phyloP scores from a whole-genome alignment of 345 rosid genomes.

The Anacardium occidentale region DNA sequence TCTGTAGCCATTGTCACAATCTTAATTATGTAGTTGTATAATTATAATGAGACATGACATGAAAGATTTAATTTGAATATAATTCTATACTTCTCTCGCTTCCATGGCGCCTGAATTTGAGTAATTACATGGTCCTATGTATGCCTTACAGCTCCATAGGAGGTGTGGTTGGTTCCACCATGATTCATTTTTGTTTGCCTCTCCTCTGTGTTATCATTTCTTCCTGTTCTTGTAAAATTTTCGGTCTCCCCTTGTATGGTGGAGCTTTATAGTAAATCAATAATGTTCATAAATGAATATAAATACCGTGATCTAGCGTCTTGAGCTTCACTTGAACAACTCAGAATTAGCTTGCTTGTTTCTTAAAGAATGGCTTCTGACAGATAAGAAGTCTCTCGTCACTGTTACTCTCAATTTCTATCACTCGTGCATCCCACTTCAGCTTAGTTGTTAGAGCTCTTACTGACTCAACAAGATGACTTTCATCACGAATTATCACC shows the following conservation, averaged over 20 bases:
- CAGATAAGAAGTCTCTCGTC: slow-evolving; percentile 91
- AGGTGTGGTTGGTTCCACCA: slow-evolving; percentile 32
- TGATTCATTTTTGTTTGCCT: slow-evolving; percentile 27
- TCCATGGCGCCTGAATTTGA: slow-evolving; percentile 23
- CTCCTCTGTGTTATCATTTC: slow-evolving; percentile 38
- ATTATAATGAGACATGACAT: slow-evolving; percentile 29
- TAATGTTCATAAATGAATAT: slow-evolving; percentile 37
- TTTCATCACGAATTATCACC: slow-evolving; percentile 82
- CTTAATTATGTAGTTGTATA: slow-evolving; percentile 42
- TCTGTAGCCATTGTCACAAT: slow-evolving; percentile 67
- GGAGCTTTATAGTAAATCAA: slow-evolving; percentile 32
- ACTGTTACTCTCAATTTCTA: slow-evolving; percentile 78
- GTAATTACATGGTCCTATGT: slow-evolving; percentile 52
- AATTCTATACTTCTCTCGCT: slow-evolving; percentile 28
- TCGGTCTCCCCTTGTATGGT: slow-evolving; percentile 17
- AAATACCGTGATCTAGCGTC: slow-evolving; percentile 24
- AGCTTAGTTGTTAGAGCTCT: slow-evolving; percentile 63
- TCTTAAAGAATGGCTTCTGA: slow-evolving; percentile 86
- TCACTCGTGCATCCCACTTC: slow-evolving; percentile 95
- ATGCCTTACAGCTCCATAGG: slow-evolving; percentile 61
- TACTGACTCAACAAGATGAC: slow-evolving; percentile 64
- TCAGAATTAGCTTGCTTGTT: slow-evolving; percentile 46
- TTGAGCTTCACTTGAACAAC: slow-evolving; percentile 7
- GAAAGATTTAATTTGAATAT: slow-evolving; percentile 23
- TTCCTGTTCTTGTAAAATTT: slow-evolving; percentile 43